phyloP scores from a whole-genome alignment of 495 filamentous ascomycete genomes.

The Durotheca rogersii region DNA sequence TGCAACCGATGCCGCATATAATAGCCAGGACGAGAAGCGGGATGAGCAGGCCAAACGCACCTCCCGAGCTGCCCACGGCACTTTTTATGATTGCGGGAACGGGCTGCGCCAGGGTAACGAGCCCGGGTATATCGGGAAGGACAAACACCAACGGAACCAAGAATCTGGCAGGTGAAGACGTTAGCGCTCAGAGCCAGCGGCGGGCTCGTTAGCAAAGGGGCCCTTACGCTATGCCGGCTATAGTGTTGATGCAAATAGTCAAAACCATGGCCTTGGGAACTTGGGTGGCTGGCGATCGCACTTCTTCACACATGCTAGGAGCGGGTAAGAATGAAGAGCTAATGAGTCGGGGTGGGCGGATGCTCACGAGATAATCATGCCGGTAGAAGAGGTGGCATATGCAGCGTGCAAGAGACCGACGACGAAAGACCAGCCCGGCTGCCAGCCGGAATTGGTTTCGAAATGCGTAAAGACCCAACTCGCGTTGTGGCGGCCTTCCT shows the following conservation, averaged over 20 bases:
- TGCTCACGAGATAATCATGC: constrained; percentile 53
- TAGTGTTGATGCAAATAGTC: constrained; percentile 50
- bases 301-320: constrained; percentile 52
- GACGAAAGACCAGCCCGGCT: constrained; percentile 50
- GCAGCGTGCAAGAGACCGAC: constrained; percentile 51
- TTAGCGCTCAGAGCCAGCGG: background rate
- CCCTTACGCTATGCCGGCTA: constrained; percentile 36
- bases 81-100: constrained; percentile 48
- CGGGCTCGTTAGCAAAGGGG: no score
- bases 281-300: constrained; percentile 47
- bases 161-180: constrained; percentile 36
- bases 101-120: constrained; percentile 47
- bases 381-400: constrained; percentile 54
- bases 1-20: constrained; percentile 64
- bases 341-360: background rate
- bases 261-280: constrained; percentile 55
- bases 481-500: constrained; percentile 44
- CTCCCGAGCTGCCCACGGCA: constrained; percentile 47
- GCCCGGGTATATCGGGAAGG: constrained; percentile 46
- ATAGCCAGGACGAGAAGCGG: constrained; percentile 52
- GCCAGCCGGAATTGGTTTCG: constrained; percentile 50
- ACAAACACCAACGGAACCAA: constrained; percentile 54
- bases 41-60: constrained; percentile 48
- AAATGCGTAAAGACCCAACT: constrained; percentile 47
- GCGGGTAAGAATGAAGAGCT: constrained; percentile 11